Conservation (phyloP, 1,284 basidiomycete species). For the Dichomitus squalens region DNA sequence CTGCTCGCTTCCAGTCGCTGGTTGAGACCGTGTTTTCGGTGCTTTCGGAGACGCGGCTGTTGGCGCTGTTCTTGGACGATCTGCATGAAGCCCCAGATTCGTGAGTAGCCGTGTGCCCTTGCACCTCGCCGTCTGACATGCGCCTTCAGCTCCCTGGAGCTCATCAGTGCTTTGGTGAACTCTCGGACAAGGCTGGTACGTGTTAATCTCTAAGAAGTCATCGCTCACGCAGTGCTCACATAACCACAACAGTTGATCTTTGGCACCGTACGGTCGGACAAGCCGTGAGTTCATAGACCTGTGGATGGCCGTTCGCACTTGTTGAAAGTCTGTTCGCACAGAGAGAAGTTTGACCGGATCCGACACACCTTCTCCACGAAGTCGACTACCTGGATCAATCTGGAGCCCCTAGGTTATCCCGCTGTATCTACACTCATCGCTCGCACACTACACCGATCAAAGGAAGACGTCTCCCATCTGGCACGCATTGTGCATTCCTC, state of each 20-base stretch:
- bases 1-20: constrained; percentile 67
- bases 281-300: constrained; percentile 38
- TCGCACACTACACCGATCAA: constrained; percentile 59
- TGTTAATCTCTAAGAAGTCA: background rate
- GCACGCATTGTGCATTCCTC: constrained; percentile 56
- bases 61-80: constrained; percentile 72
- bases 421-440: constrained; percentile 61
- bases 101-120: constrained; percentile 37
- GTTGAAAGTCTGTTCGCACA: constrained; percentile 4
- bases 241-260: constrained; percentile 55
- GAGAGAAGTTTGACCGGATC: constrained; percentile 53
- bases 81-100: constrained; percentile 73
- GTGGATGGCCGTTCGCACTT: background rate
- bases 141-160: constrained; percentile 54
- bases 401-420: constrained; percentile 58
- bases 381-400: constrained; percentile 64
- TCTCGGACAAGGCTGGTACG: constrained; percentile 64
- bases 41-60: constrained; percentile 65
- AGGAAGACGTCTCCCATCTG: constrained; percentile 55
- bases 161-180: constrained; percentile 63
- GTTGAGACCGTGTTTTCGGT: constrained; percentile 70
- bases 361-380: constrained; percentile 56
- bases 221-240: background rate
- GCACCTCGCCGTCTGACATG: background rate
- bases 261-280: constrained; percentile 63